Conservation (phyloP, 2,329 filamentous ascomycete genomes). For the Fusarium mundagurra region DNA sequence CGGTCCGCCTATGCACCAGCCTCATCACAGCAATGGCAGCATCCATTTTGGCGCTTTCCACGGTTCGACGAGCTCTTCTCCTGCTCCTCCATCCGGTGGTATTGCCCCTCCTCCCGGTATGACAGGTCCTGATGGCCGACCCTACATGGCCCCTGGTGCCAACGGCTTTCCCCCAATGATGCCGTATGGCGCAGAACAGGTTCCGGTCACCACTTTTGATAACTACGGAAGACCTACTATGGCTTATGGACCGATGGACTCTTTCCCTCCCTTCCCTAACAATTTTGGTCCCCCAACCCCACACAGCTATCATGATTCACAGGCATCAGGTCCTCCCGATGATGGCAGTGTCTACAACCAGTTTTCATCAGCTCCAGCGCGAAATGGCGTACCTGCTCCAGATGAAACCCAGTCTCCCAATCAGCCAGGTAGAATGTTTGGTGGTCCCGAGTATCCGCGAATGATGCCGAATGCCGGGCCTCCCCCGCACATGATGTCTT, state of each 20-base stretch:
- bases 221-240: slow-evolving; percentile 51
- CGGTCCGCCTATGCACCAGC: slow-evolving; percentile 57
- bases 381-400: slow-evolving; percentile 48
- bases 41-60: slow-evolving; percentile 66
- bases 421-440: slow-evolving; percentile 46
- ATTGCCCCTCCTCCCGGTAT: slow-evolving; percentile 62
- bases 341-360: slow-evolving; percentile 55
- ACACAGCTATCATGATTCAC: slow-evolving; percentile 70
- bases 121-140: slow-evolving; percentile 47
- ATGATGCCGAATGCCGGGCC: slow-evolving; percentile 48
- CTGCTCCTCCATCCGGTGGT: slow-evolving; percentile 58
- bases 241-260: slow-evolving; percentile 48
- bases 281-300: slow-evolving; percentile 65
- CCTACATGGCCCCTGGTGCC: slow-evolving; percentile 46
- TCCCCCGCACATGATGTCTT: slow-evolving; percentile 42
- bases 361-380: slow-evolving; percentile 51
- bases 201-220: slow-evolving; percentile 49
- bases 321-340: slow-evolving; percentile 62
- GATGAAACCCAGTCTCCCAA: slow-evolving; percentile 45
- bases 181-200: slow-evolving; percentile 50
- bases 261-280: slow-evolving; percentile 47
- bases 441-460: slow-evolving; percentile 44
- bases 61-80: slow-evolving; percentile 67
- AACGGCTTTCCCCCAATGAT: slow-evolving; percentile 53
- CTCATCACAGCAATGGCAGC: slow-evolving; percentile 64